phyloP scores from a whole-genome alignment of 2,329 filamentous ascomycete species.

The Aureobasidium sp. region DNA sequence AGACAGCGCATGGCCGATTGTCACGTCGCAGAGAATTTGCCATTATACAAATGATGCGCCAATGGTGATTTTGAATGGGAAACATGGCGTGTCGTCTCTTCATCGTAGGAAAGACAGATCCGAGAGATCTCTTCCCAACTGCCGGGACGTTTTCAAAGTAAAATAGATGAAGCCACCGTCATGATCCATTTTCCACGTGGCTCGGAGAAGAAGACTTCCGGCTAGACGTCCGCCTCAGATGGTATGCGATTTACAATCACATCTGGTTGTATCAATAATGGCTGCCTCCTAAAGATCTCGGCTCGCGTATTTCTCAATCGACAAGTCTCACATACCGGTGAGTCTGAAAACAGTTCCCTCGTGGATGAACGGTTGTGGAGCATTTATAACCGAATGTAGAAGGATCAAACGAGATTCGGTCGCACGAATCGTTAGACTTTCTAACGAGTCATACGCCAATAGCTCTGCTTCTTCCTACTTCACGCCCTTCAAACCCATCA shows the following conservation, averaged over 20 bases:
- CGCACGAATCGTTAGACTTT: not conserved
- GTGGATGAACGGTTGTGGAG: too few species aligned
- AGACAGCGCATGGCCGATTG: not conserved
- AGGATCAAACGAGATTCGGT: not conserved
- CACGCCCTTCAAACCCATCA: too few species aligned
- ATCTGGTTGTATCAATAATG: too few species aligned
- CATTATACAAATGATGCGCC: not conserved
- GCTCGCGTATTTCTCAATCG: too few species aligned
- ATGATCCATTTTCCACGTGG: too few species aligned
- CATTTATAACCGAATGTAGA: too few species aligned
- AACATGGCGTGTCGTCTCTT: not conserved
- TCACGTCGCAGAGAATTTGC: not conserved
- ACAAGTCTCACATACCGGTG: too few species aligned
- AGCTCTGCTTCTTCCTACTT: too few species aligned
- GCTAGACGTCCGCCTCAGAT: too few species aligned
- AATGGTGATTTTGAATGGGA: not conserved
- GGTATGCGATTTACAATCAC: too few species aligned
- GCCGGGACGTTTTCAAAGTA: not conserved
- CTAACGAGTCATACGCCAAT: not conserved
- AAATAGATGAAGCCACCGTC: constrained; percentile 4
- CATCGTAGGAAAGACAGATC: not conserved
- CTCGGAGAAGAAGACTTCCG: not conserved
- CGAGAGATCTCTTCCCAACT: constrained; percentile 1
- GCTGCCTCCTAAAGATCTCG: too few species aligned
- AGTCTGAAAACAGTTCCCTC: too few species aligned